phyloP scores from a whole-genome alignment of 2,329 filamentous ascomycete species.

The Botryotinia calthae region DNA sequence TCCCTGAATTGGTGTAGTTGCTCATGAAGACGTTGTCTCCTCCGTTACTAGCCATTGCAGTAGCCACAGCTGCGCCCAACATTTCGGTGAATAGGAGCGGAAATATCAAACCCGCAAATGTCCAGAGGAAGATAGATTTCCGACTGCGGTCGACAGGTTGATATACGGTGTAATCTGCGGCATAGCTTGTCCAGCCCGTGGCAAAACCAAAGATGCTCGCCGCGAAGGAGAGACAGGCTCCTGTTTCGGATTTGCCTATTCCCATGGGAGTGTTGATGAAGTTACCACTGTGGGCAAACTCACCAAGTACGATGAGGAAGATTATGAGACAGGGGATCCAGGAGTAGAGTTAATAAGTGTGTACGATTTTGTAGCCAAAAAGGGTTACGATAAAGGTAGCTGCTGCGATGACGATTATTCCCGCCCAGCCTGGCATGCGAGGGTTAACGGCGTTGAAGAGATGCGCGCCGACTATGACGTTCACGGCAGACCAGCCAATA shows the following conservation, averaged over 20 bases:
- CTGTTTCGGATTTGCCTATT: conserved; percentile 57
- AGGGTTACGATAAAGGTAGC: conserved; percentile 68
- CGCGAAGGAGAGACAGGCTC: conserved; percentile 62
- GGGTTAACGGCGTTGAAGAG: conserved; percentile 71
- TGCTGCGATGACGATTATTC: conserved; percentile 70
- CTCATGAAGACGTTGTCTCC: conserved; percentile 53
- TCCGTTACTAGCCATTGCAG: conserved; percentile 56
- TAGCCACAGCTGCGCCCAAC: conserved; percentile 68
- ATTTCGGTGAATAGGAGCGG: conserved; percentile 73
- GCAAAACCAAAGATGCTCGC: conserved; percentile 66
- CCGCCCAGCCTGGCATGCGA: conserved; percentile 67
- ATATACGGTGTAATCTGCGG: conserved; percentile 79
- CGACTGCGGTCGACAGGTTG: conserved; percentile 62
- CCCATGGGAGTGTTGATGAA: conserved; percentile 61
- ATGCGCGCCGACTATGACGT: conserved; percentile 77
- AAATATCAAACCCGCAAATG: conserved; percentile 66
- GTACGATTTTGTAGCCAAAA: conserved; percentile 74
- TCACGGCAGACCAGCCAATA: conserved; percentile 73
- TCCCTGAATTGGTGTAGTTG: conserved; percentile 55
- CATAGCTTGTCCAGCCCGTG: conserved; percentile 71
- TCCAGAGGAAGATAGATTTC: conserved; percentile 64
- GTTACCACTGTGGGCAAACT: conserved; percentile 64
- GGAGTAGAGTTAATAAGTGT: conserved; percentile 71
- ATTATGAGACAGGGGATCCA: conserved; percentile 73
- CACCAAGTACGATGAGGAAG: conserved; percentile 68